Conservation (phyloP, 371 early-diverging fungal genomes). For the Furculomyces boomerangus region DNA sequence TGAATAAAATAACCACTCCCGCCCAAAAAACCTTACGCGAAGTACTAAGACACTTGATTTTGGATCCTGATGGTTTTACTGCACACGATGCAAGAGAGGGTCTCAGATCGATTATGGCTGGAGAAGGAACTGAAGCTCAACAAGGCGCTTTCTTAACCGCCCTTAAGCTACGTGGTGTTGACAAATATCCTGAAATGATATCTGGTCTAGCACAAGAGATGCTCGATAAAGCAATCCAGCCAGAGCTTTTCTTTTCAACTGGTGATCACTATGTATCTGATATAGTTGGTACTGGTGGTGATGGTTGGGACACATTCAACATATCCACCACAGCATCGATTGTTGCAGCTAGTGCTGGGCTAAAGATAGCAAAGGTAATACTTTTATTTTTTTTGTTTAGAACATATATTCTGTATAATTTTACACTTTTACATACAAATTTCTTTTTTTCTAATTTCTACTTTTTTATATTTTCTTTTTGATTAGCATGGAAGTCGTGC, state of each 20-base stretch:
- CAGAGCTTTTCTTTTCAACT: constrained; percentile 24
- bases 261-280: constrained; percentile 37
- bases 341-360: constrained; percentile 87
- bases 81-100: constrained; percentile 40
- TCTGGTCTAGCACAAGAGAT: constrained; percentile 55
- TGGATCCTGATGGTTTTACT: constrained; percentile 41
- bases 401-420: too few species aligned
- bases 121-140: constrained; percentile 57
- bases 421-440: not conserved
- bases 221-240: constrained; percentile 34
- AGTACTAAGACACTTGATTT: constrained; percentile 40
- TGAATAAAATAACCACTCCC: too few species aligned
- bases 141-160: constrained; percentile 67
- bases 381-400: constrained; percentile 3
- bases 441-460: not conserved
- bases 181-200: constrained; percentile 55
- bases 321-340: constrained; percentile 84
- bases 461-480: constrained; percentile 8
- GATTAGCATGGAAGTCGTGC: constrained; percentile 76
- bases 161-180: constrained; percentile 46
- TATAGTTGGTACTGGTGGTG: constrained; percentile 97
- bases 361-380: constrained; percentile 57
- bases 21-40: too few species aligned
- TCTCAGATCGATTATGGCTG: constrained; percentile 55
- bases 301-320: constrained; percentile 91